These are phyloP conservation scores for Gracilaria vermiculophylla DNA, from an alignment of 23 red algal species.

Conservation along the genomic window DNA sequence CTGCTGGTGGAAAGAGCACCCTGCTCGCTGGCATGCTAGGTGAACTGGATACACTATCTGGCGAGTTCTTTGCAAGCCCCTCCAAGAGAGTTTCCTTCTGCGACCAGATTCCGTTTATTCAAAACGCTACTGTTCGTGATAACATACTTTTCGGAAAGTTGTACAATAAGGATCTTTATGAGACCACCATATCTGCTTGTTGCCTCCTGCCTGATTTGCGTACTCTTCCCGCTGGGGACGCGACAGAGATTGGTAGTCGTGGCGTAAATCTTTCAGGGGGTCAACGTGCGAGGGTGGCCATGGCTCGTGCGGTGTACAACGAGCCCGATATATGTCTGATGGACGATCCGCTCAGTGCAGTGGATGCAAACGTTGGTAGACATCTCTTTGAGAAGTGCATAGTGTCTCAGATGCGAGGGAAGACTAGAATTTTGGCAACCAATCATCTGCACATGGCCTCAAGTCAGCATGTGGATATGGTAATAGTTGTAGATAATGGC, in stretches of 20 bases:
- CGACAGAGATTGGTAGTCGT: slow-evolving; percentile 90
- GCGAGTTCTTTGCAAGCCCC: slow-evolving; percentile 2
- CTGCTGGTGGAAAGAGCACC: slow-evolving; percentile 84
- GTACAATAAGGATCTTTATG: slow-evolving; percentile 58
- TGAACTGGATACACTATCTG: slow-evolving; percentile 58
- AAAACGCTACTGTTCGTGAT: slow-evolving; percentile 83
- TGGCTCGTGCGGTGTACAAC: slow-evolving; percentile 81
- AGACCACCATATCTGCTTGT: slow-evolving; percentile 42
- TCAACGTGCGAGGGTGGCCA: slow-evolving; percentile 75
- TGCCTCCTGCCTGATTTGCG: slow-evolving; percentile 77
- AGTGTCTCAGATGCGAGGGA: slow-evolving; percentile 47
- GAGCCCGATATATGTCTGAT: slow-evolving; percentile 77
- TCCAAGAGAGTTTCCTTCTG: slow-evolving; percentile 50
- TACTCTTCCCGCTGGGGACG: slow-evolving; percentile 81
- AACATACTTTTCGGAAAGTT: slow-evolving; percentile 84
- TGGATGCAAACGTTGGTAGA: slow-evolving; percentile 86
- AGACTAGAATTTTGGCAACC: slow-evolving; percentile 77
- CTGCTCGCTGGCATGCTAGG: slow-evolving; percentile 82
- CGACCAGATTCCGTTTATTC: slow-evolving; percentile 81
- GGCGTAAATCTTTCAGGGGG: slow-evolving; percentile 94
- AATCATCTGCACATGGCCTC: slow-evolving; percentile 76
- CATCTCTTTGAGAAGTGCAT: slow-evolving; percentile 74
- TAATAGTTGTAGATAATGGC: slow-evolving; percentile 51
- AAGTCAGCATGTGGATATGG: slow-evolving; percentile 44
- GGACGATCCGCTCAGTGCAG: slow-evolving; percentile 88